phyloP scores from a whole-genome alignment of 148 eudicot species.

The Limonium bicolor region DNA sequence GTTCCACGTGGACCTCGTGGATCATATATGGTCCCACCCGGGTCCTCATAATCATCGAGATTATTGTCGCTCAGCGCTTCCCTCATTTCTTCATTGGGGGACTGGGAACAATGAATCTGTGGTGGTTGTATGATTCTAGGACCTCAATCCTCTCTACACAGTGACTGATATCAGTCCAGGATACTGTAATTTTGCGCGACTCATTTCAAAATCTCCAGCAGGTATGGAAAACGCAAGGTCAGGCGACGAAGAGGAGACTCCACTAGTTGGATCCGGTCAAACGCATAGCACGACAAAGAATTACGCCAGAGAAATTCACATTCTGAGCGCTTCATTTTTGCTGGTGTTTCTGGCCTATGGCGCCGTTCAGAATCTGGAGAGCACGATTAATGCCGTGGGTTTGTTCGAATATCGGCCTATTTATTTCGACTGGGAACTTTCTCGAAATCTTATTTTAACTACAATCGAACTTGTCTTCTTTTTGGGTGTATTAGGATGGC shows the following conservation, averaged over 20 bases:
- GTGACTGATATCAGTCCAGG: too few species aligned
- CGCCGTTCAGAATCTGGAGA: slow-evolving; percentile 85
- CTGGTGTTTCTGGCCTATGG: slow-evolving; percentile 82
- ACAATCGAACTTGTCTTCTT: slow-evolving; percentile 2
- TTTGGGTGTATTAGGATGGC: slow-evolving; percentile 35
- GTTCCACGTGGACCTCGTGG: too few species aligned
- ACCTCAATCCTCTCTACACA: too few species aligned
- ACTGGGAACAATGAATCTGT: too few species aligned
- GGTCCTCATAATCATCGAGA: too few species aligned
- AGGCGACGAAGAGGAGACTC: slow-evolving; percentile 38
- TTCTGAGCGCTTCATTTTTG: slow-evolving; percentile 66
- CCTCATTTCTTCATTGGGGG: too few species aligned
- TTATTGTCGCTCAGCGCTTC: too few species aligned
- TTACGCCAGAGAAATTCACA: slow-evolving; percentile 54
- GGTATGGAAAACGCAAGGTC: slow-evolving; percentile 11
- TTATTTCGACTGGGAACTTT: neutral
- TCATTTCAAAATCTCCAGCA: too few species aligned
- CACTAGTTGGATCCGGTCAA: slow-evolving; percentile 24
- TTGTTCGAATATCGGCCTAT: neutral
- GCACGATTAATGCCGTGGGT: slow-evolving; percentile 72
- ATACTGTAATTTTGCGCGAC: too few species aligned
- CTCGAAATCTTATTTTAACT: neutral
- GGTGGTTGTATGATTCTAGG: too few species aligned
- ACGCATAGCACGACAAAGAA: slow-evolving; percentile 11
- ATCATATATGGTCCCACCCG: too few species aligned